phyloP scores from a whole-genome alignment of 805 yeast genomes.

The Tetrapisispora arboricola region DNA sequence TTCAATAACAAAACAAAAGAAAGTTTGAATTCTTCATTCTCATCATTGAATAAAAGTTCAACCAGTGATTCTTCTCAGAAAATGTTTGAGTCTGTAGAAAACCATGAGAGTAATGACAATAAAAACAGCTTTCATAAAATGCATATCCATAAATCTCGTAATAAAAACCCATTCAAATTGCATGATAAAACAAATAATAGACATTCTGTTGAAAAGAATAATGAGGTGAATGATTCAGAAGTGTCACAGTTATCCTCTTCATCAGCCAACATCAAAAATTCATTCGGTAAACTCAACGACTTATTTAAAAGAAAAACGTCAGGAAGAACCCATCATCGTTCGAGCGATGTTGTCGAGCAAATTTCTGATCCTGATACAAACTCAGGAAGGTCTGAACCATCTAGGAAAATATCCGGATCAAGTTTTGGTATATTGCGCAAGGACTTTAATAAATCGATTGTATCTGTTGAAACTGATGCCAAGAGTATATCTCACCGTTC shows the following conservation, averaged over 20 bases:
- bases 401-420: neutral
- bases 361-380: neutral
- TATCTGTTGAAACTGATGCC: neutral
- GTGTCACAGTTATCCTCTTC: neutral
- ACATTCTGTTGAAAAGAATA: neutral
- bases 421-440: neutral
- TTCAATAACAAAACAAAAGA: conserved; percentile 6
- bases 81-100: neutral
- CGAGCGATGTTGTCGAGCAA: neutral
- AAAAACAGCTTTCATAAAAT: neutral
- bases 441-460: neutral
- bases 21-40: neutral
- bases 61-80: neutral
- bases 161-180: neutral
- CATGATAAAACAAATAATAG: neutral
- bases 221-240: neutral
- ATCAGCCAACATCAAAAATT: conserved; percentile 2
- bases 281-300: conserved; percentile 2
- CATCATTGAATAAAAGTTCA: neutral
- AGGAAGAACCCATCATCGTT: neutral
- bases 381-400: neutral
- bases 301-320: conserved; percentile 4
- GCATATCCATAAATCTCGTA: neutral
- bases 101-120: no score
- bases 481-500: neutral